Base-by-base conservation (phyloP, 768 basidiomycete genomes). In the Polyporus arcularius region DNA sequence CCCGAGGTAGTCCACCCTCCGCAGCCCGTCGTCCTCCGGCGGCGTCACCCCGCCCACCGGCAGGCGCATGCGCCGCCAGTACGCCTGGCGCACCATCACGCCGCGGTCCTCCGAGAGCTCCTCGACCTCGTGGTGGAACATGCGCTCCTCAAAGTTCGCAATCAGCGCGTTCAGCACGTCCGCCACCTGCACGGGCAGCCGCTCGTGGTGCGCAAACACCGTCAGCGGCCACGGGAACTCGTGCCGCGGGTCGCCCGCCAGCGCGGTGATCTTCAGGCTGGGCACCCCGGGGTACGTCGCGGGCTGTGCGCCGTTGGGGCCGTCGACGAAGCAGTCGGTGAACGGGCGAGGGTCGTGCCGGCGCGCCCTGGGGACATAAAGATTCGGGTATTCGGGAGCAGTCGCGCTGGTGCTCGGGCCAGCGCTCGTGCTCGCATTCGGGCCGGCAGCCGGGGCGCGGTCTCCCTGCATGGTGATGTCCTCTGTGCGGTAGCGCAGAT, bases 201-300 rank as follows among this genome's bases (percentile, higher is more conserved):
- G 31, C 38, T 50, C 55, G 56, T 69, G 67, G 54, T 60, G 65
- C 55, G 68, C 21, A 49, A 63, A 58, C 8, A 83, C 78, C 60
- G 78, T 80, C 53, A 86, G 75, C 10, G 84, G 82, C 87, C 86
- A 87, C 15, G 77, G 80, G 67, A 84, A 83, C 12, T 63, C 69
- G 0, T 75, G 73, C n/a, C 77, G 74, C 1, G 79, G 73, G 63
- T 85, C 82, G 51, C 82, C 83, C 18, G 80, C 83, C 26, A 87
- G 74, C 3, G 72, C 78, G 58, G 75, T 78, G 71, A 89, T 80
- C 64, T 77, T 78, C 79, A 89, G 79, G 58, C 80, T 77, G 8
- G 82, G 81, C 47, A 86, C 72, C 59, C 85, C 80, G 0, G 87
- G 87, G 67, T 72, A 80, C 8, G 87, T 86, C n/a, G 86, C 87